Base-by-base conservation (phyloP, 1,284 basidiomycete species). In the Golubevia pallescens region DNA sequence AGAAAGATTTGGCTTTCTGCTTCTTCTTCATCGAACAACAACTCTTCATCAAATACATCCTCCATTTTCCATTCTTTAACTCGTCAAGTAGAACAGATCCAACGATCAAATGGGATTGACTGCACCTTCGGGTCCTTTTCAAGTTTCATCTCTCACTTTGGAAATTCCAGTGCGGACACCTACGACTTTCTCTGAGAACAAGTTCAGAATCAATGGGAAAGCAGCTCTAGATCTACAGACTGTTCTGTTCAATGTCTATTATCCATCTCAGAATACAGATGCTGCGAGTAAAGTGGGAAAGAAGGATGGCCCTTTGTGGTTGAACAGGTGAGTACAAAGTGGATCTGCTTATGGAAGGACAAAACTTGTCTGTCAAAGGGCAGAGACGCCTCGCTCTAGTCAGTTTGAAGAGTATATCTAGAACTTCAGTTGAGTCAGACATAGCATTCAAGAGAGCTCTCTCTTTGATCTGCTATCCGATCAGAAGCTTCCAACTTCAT, bases 221-320 rank as follows among this genome's bases (percentile, higher is more conserved):
- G 61, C 55, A n/a, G 59, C 75, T 13, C 70, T 81, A 52, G 63
- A 62, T 10, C 60, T 71, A 1, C 67, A 77, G 34, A 81, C 77
- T 0, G 52, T 71, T n/a, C 66, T 79, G n/a, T 13, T 81, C 7
- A 81, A 75, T 13, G 61, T 81, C 61, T 81, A 71, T 70, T 81
- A 81, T 60, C 78, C 78, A 0, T 62, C 67, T n/a, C 57, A 66
- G 13, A 51, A 14, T 28, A 7, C 61, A 1, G 58, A 56, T 16
- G 58, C 14, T 16, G 19, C 5, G 4, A 20, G 20, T 1, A 14
- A 48, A 19, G 54, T 19, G 34, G 21, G 21, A 1, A 19, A 38
- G 24, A 38, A 38, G n/a, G 38, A n/a, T 20, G 16, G 48, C 21
- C 7, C 48, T n/a, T 21, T 13, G 10, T 21, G 20, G 19, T 24